Evolutionary conservation across 176 grass and related monocot genomes (phyloP).

Genomic region (Cenchrus fungigraminus): DNA sequence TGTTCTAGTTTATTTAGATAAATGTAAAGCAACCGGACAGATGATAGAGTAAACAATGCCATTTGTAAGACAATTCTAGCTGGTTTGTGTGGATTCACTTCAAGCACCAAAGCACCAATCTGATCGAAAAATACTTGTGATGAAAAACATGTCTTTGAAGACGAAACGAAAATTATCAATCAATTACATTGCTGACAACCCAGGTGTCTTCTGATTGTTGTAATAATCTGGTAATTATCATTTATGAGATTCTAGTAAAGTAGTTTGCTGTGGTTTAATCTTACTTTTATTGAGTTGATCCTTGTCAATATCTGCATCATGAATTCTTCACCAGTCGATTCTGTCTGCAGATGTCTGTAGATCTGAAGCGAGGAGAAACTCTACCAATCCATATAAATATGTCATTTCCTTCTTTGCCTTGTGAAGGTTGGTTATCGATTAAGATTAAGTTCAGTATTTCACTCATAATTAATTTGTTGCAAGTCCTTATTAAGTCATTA

Average conservation of each 20-base stretch:
- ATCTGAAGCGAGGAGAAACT: slow-evolving; percentile 95
- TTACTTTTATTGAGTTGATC: neutral
- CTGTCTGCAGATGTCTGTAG: slow-evolving; percentile 91
- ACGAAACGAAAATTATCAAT: neutral
- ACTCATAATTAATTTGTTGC: neutral
- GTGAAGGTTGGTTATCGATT: slow-evolving; percentile 73
- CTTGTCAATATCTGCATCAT: slow-evolving; percentile 26
- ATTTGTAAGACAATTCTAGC: neutral
- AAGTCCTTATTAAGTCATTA: neutral
- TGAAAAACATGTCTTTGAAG: neutral
- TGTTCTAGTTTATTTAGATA: slow-evolving; percentile 7
- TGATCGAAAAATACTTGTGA: neutral
- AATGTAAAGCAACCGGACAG: neutral
- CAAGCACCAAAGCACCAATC: neutral
- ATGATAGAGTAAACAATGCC: neutral
- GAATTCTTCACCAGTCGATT: slow-evolving; percentile 28
- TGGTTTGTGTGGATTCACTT: neutral
- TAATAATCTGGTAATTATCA: neutral
- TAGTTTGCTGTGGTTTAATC: neutral
- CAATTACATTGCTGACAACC: neutral
- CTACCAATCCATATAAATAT: slow-evolving; percentile 98
- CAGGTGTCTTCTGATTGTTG: neutral
- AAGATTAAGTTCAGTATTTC: slow-evolving; percentile 1
- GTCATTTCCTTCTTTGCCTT: slow-evolving; percentile 95
- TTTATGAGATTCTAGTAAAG: neutral